Percentiles rank a stretch among this genome's conserved stretches.
Evolutionary conservation across 176 grass and related monocot genomes (phyloP).

Genomic region (Miscanthus lutarioriparius): DNA sequence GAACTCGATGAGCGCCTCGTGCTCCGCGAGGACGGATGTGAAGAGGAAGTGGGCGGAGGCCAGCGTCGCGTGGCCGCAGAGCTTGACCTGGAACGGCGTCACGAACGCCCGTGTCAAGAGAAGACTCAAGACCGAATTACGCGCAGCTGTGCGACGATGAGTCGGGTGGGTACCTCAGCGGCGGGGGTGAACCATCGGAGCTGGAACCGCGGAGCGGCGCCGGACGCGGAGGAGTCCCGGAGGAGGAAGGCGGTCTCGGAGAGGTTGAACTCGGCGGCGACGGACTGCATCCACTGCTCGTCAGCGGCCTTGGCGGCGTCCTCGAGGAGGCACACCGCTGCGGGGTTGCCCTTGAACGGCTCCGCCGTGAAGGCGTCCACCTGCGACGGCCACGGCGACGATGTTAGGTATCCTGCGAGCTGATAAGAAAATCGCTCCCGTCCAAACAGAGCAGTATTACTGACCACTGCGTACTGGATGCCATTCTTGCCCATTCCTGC

Average conservation of each 20-base stretch:
- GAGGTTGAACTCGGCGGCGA: constrained; percentile 88
- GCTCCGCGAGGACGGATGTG: constrained; percentile 33
- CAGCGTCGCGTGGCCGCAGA: constrained; percentile 69
- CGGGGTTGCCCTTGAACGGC: constrained; percentile 78
- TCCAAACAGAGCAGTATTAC: constrained; percentile 3
- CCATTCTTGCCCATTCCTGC: constrained; percentile 40
- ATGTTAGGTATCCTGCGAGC: background rate
- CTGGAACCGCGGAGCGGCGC: constrained; percentile 40
- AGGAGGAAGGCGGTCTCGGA: constrained; percentile 54
- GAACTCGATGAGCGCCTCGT: constrained; percentile 50
- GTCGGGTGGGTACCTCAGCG: constrained; percentile 39
- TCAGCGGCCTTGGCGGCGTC: constrained; percentile 22
- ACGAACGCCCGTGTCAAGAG: background rate
- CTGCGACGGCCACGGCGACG: constrained; percentile 36
- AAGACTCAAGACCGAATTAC: background rate
- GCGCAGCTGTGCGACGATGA: background rate
- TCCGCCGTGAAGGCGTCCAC: constrained; percentile 62
- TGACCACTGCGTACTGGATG: constrained; percentile 59
- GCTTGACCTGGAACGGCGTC: constrained; percentile 32
- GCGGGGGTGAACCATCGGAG: constrained; percentile 80
- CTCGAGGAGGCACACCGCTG: constrained; percentile 60
- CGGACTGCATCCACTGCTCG: constrained; percentile 67
- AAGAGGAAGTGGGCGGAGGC: constrained; percentile 70
- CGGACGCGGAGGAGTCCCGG: constrained; percentile 9
- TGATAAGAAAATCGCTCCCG: background rate